These are phyloP conservation scores for Buxus sempervirens DNA, from an alignment of 164 flowering plant genomes.

Conservation along the genomic window DNA sequence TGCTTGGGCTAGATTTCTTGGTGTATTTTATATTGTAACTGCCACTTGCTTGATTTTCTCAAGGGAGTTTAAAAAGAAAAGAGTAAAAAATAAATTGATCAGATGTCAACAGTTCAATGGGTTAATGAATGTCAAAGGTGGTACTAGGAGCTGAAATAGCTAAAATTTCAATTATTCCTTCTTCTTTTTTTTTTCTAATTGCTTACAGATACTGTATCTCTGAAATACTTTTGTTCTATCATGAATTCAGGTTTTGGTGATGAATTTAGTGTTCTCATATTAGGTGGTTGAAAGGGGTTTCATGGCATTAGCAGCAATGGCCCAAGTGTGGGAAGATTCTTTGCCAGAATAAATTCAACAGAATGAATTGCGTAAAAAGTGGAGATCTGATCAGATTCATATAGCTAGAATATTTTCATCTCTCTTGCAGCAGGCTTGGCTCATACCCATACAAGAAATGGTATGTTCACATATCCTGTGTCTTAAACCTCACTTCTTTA, in stretches of 20 bases:
- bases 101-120: no score
- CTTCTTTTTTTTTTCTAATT: no score
- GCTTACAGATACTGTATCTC: no score
- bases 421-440: constrained; percentile 72
- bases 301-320: constrained; percentile 62
- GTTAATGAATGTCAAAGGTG: no score
- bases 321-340: constrained; percentile 57
- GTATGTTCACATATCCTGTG: constrained; percentile 22
- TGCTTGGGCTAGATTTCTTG: background rate
- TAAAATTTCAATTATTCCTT: no score
- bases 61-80: no score
- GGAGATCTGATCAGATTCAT: constrained; percentile 39
- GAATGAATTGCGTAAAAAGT: constrained; percentile 30
- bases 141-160: no score
- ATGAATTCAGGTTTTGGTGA: constrained; percentile 5
- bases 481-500: background rate
- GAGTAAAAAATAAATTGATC: no score
- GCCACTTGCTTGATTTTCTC: no score
- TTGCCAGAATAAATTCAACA: constrained; percentile 44
- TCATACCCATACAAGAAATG: constrained; percentile 27
- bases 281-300: constrained; percentile 69
- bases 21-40: no score
- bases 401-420: constrained; percentile 49
- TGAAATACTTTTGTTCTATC: background rate
- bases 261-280: constrained; percentile 3